Base-by-base conservation (phyloP, 352 stramenopile species). In the Phytophthora sojae region DNA sequence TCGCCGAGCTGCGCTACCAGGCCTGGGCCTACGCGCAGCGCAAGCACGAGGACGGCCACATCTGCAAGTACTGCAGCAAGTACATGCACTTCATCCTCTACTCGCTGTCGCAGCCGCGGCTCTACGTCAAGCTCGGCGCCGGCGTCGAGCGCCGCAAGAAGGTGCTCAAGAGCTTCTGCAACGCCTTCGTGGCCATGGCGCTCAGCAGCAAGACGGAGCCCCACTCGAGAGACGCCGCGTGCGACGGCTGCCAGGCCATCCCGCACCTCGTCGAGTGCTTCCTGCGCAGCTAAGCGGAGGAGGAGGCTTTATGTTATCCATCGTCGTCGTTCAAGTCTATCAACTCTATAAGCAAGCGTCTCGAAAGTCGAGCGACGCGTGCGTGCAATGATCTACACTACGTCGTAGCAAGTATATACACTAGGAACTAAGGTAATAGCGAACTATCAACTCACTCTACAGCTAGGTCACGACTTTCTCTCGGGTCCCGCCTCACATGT, bases 81-180 rank as follows among this genome's bases (percentile, higher is more conserved):
- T 81, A 82, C 67, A 86, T 86, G 79, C 67, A 82, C 62, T 86
- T 80, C 71, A 82, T 86, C 54, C 67, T 83, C n/a, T 81, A 81
- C 74, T 79, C 63, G 19, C 58, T 86, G 30, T 37, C 73, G 8
- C 79, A 86, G 57, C 79, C 79, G 21, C 70, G 79, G 11, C 51
- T 84, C 26, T 62, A 82, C 39, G 70, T 84, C 57, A 81, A 80
- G 39, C 61, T 86, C 39, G 59, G 23, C 32, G 64, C 71, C 25
- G 59, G 73, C 21, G 58, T 76, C 25, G 70, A 67, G 52, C 61
- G 58, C 53, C 79, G 79, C 64, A 83, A 84, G 66, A 74, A 80
- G 53, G 51, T 86, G 54, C 71, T 86, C 42, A 45, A 54, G 39
- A 82, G 32, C 26, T 86, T 84, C 69, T 77, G 64, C 59, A 73